Base-by-base conservation (phyloP, 352 stramenopile species). In the Phytophthora pluvialis region DNA sequence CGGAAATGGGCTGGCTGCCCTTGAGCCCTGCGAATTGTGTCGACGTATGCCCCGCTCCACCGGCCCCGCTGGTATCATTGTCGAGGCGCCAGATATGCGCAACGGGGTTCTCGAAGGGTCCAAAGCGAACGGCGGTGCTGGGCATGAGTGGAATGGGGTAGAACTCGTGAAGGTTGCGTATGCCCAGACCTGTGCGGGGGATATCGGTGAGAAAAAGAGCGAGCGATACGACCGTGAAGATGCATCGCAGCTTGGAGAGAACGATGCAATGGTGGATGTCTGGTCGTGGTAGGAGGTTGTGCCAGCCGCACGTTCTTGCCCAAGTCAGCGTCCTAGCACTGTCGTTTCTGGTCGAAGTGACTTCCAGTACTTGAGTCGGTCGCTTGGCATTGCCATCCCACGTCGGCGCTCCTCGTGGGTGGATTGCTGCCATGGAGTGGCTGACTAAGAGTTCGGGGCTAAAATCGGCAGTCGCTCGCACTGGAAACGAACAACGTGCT, bases 141-240 rank as follows among this genome's bases (percentile, higher is more conserved):
- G 78, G 78, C 25, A 71, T 70, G 4, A 69, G 60, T 6, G 48
- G 11, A 0, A 56, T 42, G 0, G 59, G 36, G 36, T 77, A 82
- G n/a, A 70, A 76, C 4, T 72, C 39, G 3, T 46, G 46, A 10
- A 81, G 25, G 16, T 52, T 62, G 25, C 31, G 25, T 4, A 83
- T 56, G 0, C 74, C 74, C 10, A 88, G 55, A 1, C 81, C 78
- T 0, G 78, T 79, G 9, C 81, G 77, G 6, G 77, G 78, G 25
- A 90, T 86, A 21, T 90, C 81, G 2, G 77, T 81, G 32, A 73
- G n/a, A 0, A 80, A 54, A 9, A 89, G 65, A 8, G 67, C 25
- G 18, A 89, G 21, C 10, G 63, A 70, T 5, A 88, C 26, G 1
- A 81, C 8, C 2, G 74, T 81, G 40, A 88, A 35, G 5, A 83